A percentile compares a stretch with the other conserved stretches of the same genome.
These are phyloP conservation scores for Tylopilus rubrobrunneus DNA, from an alignment of 768 basidiomycete species.

Conservation along the genomic window DNA sequence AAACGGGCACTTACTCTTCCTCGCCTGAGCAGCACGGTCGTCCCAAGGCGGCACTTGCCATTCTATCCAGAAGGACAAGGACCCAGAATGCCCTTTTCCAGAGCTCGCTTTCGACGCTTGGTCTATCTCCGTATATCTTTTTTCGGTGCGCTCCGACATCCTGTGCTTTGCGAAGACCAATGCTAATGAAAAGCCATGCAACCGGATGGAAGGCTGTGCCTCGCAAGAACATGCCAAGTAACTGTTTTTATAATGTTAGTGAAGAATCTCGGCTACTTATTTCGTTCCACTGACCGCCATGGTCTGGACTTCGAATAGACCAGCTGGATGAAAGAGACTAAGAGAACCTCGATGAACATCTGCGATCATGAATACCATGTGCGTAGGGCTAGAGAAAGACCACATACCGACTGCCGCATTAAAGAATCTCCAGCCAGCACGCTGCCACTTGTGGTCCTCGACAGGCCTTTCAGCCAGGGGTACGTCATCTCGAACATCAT, in stretches of 20 bases:
- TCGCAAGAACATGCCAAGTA: conserved; percentile 53
- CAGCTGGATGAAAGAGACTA: conserved; percentile 52
- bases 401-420: conserved; percentile 48
- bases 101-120: conserved; percentile 58
- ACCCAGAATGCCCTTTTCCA: conserved; percentile 82
- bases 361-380: conserved; percentile 23
- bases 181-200: conserved; percentile 52
- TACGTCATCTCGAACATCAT: conserved; percentile 25
- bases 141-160: conserved; percentile 76
- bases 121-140: conserved; percentile 46
- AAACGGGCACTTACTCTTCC: conserved; percentile 54
- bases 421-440: conserved; percentile 61
- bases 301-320: conserved; percentile 61
- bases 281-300: conserved; percentile 39
- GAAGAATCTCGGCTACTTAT: background rate
- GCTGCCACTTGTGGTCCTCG: conserved; percentile 43
- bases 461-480: conserved; percentile 19
- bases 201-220: conserved; percentile 46
- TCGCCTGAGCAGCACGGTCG: conserved; percentile 54
- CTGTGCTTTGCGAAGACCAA: conserved; percentile 59
- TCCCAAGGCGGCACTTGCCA: conserved; percentile 51
- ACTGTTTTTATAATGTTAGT: conserved; percentile 30
- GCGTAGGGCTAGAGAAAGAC: background rate
- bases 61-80: conserved; percentile 57
- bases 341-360: conserved; percentile 49